A percentile compares a stretch with the other conserved stretches of the same genome.
Evolutionary conservation across 148 eudicot genomes (phyloP).

Genomic region (Cornus kousa): DNA sequence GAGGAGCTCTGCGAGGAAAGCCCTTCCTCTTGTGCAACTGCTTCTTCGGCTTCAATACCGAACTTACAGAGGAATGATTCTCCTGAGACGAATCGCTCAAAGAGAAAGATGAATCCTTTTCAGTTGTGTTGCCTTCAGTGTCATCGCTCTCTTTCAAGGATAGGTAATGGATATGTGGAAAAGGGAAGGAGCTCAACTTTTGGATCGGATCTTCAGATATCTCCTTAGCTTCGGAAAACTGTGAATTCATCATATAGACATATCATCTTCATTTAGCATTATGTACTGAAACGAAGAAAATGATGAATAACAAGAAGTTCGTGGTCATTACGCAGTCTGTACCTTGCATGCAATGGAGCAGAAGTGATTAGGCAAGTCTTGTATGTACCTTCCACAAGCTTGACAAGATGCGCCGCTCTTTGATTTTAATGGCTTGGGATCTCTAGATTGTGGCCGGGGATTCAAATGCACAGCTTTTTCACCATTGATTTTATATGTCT

Average conservation of each 20-base stretch:
- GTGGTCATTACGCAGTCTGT: neutral
- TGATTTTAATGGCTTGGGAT: constrained; percentile 25
- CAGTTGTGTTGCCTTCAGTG: neutral
- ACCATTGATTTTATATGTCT: constrained; percentile 56
- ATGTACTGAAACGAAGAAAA: neutral
- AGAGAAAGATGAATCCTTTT: constrained; percentile 14
- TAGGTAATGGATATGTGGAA: neutral
- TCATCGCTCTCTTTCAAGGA: constrained; percentile 16
- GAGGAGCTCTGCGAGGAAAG: constrained; percentile 37
- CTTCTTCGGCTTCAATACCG: constrained; percentile 30
- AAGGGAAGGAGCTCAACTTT: constrained; percentile 3
- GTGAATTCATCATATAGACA: neutral
- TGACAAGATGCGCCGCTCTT: constrained; percentile 37
- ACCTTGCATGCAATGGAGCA: constrained; percentile 55
- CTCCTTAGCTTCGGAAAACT: constrained; percentile 17
- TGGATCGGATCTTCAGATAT: constrained; percentile 7
- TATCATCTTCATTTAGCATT: neutral
- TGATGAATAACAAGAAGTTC: neutral
- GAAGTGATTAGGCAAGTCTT: constrained; percentile 44
- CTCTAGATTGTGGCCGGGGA: constrained; percentile 40
- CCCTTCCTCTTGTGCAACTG: constrained; percentile 40
- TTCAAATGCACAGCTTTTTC: constrained; percentile 52
- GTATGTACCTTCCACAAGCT: constrained; percentile 49
- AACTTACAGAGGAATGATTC: constrained; percentile 18
- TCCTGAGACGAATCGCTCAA: constrained; percentile 32